Evolutionary conservation across 1,284 basidiomycete species (phyloP), one percentile per base, ranked within the genome.

Genomic region (Schizopora paradoxa): DNA sequence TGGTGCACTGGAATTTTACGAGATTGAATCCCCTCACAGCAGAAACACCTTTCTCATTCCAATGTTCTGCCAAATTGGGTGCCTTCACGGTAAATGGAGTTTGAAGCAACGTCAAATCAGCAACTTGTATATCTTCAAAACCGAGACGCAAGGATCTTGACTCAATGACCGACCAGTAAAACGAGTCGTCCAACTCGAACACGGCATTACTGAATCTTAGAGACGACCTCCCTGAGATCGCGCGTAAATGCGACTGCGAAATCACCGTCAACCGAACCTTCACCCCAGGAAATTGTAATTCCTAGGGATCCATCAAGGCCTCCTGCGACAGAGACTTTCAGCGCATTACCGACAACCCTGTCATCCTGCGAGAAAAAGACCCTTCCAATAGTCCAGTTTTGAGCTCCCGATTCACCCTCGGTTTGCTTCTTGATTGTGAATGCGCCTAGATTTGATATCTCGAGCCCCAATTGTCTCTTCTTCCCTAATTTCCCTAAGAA

Each of bases 281-380:
- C 55, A 1, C 61, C 62, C 63, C 66, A 70, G 13, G 61, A 63
- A n/a, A 70, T 52, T 4, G 58, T 46, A 7, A 69, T 43, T 11
- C 62, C 60, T 5, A 70, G 27, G 0, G 60, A 59, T 2, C 68
- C 69, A 2, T 54, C 47, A 5, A 62, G 58, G 16, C 61, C 57
- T 3, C 67, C 66, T 6, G 61, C 59, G 0, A 64, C 57, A 47
- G 62, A 67, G 31, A 70, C 16, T 48, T 66, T 66, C 21, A 71
- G 37, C 6, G 68, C 67, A 5, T 62, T 41, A 1, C 67, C 65
- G 4, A 56, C 32, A 16, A 64, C 50, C 0, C 58, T 52, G 43
- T 67, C 61, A 32, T 62, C 59, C 54, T 69, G 68, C 6, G 58
- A 47, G 39, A 65, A 65, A 22, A 49, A 52, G 56, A 46, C 59